Percentiles rank a stretch among this genome's conserved stretches.
phyloP scores from a whole-genome alignment of 495 filamentous ascomycete species.

The Podospora pseudoanserina region DNA sequence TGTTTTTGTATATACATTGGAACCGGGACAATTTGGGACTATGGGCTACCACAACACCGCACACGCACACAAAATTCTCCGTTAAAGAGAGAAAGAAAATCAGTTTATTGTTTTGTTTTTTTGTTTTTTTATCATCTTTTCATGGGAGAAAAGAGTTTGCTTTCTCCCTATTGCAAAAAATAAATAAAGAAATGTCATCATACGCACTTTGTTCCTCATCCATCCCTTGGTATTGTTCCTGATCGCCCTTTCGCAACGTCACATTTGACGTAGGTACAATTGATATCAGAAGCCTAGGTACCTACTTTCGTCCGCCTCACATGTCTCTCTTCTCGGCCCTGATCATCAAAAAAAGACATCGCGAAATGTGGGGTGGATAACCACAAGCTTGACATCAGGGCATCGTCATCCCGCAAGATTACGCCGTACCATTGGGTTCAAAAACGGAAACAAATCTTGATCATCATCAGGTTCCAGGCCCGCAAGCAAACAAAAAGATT shows the following conservation, averaged over 20 bases:
- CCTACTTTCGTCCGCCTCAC: background rate
- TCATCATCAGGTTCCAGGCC: background rate
- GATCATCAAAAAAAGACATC: background rate
- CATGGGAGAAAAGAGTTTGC: too few species aligned
- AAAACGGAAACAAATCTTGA: background rate
- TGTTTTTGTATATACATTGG: background rate
- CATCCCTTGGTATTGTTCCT: background rate
- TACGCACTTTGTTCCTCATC: background rate
- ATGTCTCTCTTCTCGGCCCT: background rate
- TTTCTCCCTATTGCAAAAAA: too few species aligned
- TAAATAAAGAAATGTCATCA: too few species aligned
- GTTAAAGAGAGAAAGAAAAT: background rate
- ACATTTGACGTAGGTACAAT: background rate
- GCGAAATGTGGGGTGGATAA: background rate
- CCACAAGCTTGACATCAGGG: background rate
- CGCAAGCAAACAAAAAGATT: background rate
- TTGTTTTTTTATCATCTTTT: background rate
- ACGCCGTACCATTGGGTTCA: background rate
- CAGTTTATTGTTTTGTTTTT: background rate
- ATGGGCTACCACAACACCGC: background rate
- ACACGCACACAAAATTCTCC: background rate
- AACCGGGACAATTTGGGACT: too few species aligned
- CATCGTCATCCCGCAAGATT: background rate
- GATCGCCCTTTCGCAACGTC: background rate
- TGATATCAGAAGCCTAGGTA: background rate